phyloP scores from a whole-genome alignment of 768 basidiomycete species.

The Hydnum rufescens region DNA sequence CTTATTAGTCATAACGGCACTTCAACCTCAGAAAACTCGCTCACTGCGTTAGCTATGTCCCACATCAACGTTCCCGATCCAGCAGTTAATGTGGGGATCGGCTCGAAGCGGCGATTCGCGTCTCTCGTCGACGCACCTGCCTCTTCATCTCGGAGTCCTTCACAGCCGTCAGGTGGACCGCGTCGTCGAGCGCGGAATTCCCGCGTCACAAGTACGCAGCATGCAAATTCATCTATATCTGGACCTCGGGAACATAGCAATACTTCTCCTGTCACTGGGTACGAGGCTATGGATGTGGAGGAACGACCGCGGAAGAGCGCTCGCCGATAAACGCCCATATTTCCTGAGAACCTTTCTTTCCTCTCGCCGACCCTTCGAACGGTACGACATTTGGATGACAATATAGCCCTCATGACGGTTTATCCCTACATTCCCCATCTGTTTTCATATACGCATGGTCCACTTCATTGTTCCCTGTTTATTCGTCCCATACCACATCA shows the following conservation, averaged over 20 bases:
- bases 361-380: too few relatives aligned
- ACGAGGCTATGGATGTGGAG: neutral
- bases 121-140: slow-evolving; percentile 1
- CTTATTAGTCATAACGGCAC: neutral
- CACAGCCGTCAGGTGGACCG: neutral
- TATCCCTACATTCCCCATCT: too few relatives aligned
- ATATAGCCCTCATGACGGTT: too few relatives aligned
- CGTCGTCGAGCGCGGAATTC: slow-evolving; percentile 1
- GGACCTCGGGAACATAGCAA: neutral
- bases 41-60: neutral
- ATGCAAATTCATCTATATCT: neutral
- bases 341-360: too few relatives aligned
- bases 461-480: too few relatives aligned
- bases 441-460: too few relatives aligned
- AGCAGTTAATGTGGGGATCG: neutral
- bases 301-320: neutral
- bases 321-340: neutral
- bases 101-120: neutral
- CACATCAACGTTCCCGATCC: neutral
- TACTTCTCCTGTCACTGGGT: neutral
- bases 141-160: neutral
- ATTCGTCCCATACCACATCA: too few relatives aligned
- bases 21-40: neutral
- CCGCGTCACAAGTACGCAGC: neutral
- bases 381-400: too few relatives aligned